These are phyloP conservation scores for Cupressus sempervirens DNA, from an alignment of 75 land plant species.

Conservation along the genomic window DNA sequence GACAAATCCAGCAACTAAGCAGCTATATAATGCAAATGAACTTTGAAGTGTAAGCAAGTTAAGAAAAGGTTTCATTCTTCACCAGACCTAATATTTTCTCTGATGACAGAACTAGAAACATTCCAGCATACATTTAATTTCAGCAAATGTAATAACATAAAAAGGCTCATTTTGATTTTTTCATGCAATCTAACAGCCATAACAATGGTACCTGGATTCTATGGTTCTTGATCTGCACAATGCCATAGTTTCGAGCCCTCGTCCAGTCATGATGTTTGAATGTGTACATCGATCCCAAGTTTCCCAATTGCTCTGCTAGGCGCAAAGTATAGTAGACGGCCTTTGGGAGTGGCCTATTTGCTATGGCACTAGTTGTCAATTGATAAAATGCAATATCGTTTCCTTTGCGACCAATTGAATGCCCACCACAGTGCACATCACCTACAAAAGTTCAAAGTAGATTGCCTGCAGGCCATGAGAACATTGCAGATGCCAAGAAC, in stretches of 20 bases:
- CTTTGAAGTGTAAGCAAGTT: not conserved
- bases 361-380: conserved; percentile 48
- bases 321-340: conserved; percentile 44
- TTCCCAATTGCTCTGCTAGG: conserved; percentile 34
- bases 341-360: conserved; percentile 42
- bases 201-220: conserved; percentile 16
- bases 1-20: too few relatives aligned
- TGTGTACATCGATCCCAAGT: conserved; percentile 10
- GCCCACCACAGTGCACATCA: conserved; percentile 59
- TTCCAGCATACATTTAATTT: not conserved
- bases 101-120: not conserved
- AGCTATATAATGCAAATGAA: not conserved
- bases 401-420: conserved; percentile 27
- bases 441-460: conserved; percentile 20
- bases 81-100: not conserved
- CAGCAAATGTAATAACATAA: not conserved
- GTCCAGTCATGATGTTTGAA: conserved; percentile 43
- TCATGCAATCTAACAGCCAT: not conserved
- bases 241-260: conserved; percentile 37
- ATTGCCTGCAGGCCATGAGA: not conserved
- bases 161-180: not conserved
- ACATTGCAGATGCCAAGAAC: not conserved
- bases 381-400: conserved; percentile 27
- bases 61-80: not conserved
- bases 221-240: conserved; percentile 27